A percentile compares a stretch with the other conserved stretches of the same genome.
phyloP scores from a whole-genome alignment of 2,329 filamentous ascomycete species.

The Penicillium sp. region DNA sequence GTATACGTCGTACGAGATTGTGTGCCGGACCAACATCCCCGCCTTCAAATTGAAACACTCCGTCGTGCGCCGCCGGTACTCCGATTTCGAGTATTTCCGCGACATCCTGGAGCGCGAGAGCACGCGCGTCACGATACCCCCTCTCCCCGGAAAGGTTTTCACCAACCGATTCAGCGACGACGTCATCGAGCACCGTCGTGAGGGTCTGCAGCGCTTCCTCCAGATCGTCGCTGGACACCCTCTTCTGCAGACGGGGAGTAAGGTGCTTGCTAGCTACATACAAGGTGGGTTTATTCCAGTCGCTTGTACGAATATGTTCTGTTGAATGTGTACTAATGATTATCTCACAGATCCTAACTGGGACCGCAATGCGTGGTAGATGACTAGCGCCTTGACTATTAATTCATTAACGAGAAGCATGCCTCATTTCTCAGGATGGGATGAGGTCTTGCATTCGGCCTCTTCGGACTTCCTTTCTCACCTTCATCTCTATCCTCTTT shows the following conservation, averaged over 20 bases:
- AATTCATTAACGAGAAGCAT: constrained; percentile 6
- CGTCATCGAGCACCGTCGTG: constrained; percentile 90
- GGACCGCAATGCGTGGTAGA: constrained; percentile 84
- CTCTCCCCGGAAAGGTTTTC: constrained; percentile 94
- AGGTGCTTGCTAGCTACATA: constrained; percentile 93
- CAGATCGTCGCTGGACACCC: constrained; percentile 98
- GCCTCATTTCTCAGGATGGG: not conserved
- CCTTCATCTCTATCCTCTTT: not conserved
- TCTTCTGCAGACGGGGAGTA: constrained; percentile 93
- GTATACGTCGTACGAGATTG: constrained; percentile 99
- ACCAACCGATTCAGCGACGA: constrained; percentile 98
- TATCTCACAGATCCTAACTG: constrained; percentile 57
- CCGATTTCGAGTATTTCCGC: constrained; percentile 97
- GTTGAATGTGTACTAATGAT: constrained; percentile 14
- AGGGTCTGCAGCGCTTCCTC: constrained; percentile 90
- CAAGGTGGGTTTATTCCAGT: constrained; percentile 64
- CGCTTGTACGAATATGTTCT: not conserved
- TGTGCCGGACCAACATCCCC: constrained; percentile 97
- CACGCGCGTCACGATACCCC: constrained; percentile 91
- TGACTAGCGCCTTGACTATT: not conserved
- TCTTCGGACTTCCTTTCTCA: not conserved
- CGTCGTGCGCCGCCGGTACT: constrained; percentile 88
- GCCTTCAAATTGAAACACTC: constrained; percentile 94
- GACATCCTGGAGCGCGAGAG: constrained; percentile 96
- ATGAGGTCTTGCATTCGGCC: not conserved